Evolutionary conservation across 208 protist genomes (phyloP), one percentile per base, ranked within the genome.

Genomic region (Wallacemonas sp.): DNA sequence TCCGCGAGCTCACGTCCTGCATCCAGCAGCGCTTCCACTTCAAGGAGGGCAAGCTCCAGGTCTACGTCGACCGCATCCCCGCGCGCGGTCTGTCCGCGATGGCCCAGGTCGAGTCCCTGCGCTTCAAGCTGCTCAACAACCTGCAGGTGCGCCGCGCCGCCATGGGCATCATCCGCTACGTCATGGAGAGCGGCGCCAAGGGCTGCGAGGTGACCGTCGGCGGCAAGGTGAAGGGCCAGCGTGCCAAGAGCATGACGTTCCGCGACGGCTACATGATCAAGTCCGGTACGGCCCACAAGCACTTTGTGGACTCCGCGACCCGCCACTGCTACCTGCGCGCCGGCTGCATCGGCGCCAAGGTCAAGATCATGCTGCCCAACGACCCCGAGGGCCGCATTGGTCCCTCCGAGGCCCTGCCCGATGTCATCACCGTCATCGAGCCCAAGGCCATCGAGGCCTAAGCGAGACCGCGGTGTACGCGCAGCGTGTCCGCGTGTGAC

Each of bases 241-340:
- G 99, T 85, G 99, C 99, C 54, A 99, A 99, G 92, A 73, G 77
- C 65, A 99, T 99, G 97, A 99, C 99, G 79, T 99, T 99, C 96
- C 88, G 87, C 55, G 98, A 99, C 61, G 99, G 99, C 61, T 99
- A 99, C 87, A 99, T 99, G 98, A 98, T 99, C 85, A 98, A 97
- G 78, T 96, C 97, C 47, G 98, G 98, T 85, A 83, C 98, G 34
- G 91, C 96, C 44, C 81, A 86, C 58, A 92, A 93, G 66, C 60
- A 85, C 43, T 99, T 98, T 76, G 87, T 99, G 17, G 97, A 99
- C 83, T 72, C 64, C 61, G 98, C 98, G 68, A 87, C 93, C 41
- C 87, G 98, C 62, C 97, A 99, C 93, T 98, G 99, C 80, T 84
- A 98, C 68, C 81, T 99, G 56, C 92, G 98, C 60, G 98, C 99